These are phyloP conservation scores for Mycocentrospora acerina DNA, from an alignment of 2,329 filamentous ascomycete genomes.

Conservation along the genomic window DNA sequence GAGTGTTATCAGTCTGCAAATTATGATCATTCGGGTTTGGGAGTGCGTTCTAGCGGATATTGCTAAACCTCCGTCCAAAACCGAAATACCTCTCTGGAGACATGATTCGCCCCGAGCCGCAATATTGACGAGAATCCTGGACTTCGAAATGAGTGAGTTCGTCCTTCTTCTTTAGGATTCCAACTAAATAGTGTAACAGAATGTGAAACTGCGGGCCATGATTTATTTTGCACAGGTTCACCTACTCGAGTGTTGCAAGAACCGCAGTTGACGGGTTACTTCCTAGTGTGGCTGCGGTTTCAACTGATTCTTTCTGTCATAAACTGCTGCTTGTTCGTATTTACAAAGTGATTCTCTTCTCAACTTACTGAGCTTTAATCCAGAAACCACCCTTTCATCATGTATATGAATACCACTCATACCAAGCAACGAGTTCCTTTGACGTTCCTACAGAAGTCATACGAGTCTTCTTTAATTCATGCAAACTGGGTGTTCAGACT, in stretches of 20 bases:
- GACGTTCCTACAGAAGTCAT: slow-evolving; percentile 9
- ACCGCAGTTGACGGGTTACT: slow-evolving; percentile 3
- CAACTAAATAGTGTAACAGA: slow-evolving; percentile 1
- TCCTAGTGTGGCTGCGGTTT: slow-evolving; percentile 4
- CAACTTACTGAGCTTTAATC: slow-evolving; percentile 1
- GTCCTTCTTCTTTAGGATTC: neutral
- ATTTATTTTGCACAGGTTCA: slow-evolving; percentile 2
- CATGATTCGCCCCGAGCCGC: slow-evolving; percentile 7
- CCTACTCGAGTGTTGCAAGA: slow-evolving; percentile 7
- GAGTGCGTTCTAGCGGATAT: slow-evolving; percentile 5
- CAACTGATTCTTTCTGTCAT: slow-evolving; percentile 4
- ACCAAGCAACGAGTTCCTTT: slow-evolving; percentile 3
- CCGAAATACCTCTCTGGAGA: slow-evolving; percentile 7
- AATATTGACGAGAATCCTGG: slow-evolving; percentile 5
- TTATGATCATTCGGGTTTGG: slow-evolving; percentile 5
- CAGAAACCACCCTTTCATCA: slow-evolving; percentile 11
- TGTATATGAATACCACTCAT: slow-evolving; percentile 2
- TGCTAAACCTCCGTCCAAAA: slow-evolving; percentile 3
- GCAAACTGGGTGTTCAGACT: slow-evolving; percentile 8
- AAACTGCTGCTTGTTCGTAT: slow-evolving; percentile 6
- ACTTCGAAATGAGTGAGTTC: slow-evolving; percentile 6
- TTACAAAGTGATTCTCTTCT: neutral
- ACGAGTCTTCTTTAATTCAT: slow-evolving; percentile 8
- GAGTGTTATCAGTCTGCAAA: slow-evolving; percentile 2
- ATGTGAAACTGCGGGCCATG: slow-evolving; percentile 5